Base-by-base conservation (phyloP, 148 eudicot genomes). In the Chenopodium album region DNA sequence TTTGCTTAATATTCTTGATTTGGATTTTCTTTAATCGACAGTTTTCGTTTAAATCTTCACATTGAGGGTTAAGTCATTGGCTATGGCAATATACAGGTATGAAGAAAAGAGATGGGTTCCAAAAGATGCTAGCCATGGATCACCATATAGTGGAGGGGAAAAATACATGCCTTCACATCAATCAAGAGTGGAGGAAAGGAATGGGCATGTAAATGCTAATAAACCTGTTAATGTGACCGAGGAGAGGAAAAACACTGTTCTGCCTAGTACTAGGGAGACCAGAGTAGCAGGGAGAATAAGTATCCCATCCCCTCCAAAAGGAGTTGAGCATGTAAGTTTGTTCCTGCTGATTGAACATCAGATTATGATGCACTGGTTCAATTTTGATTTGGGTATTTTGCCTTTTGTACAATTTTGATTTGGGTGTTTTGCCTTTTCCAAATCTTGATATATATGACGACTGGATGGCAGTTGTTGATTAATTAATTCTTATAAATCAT, bases 41-140 rank as follows among this genome's bases (percentile, higher is more conserved):
- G 11, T 52, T 80, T 41, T 50, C 72, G 32, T 44, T 75, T 65
- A 29, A 75, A 20, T 34, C 34, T 73, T 78, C 44, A 54, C 52
- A n/a, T 68, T 69, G 65, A 34, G 81, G 77, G 23, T 77, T 76
- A 1, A 77, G 68, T 73, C 66, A 28, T 70, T 74, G 14, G 70
- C 71, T 70, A 64, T 41, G 84, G 48, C 54, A 75, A 67, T 67
- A 62, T 76, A 72, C 76, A 97, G 99, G 92, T 97, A 94, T 83
- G 99, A 97, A 75, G 99, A 97, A 69, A 97, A 97, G 88, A 92
- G 99, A 87, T 97, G 99, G 99, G 82, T 90, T 75, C 62, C 91
- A 47, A 91, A 84, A 78, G 92, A 91, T 77, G 94, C 89, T 64
- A 86, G 85, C 78, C 79, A 88, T 80, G 87, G 66, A 59, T 90